Conservation (phyloP, 2,329 filamentous ascomycete species). For the Xylaria sp. region DNA sequence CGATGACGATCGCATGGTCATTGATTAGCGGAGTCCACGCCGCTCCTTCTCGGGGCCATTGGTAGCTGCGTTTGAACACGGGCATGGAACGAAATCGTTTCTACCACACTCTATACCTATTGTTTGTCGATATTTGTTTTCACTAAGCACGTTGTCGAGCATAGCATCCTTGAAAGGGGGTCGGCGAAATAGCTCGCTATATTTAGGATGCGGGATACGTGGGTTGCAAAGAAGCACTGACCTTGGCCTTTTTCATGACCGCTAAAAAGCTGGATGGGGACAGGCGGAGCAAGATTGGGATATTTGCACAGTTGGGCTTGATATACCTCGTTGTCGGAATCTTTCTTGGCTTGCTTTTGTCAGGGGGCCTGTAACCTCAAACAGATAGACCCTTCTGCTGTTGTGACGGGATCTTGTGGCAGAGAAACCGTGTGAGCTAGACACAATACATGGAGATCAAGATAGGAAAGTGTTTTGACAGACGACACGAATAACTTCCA, state of each 20-base stretch:
- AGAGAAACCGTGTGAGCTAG: neutral
- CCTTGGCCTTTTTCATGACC: neutral
- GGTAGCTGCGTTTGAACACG: neutral
- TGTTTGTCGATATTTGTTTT: neutral
- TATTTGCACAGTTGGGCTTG: neutral
- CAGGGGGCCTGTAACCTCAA: neutral
- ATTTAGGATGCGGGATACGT: neutral
- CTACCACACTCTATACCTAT: neutral
- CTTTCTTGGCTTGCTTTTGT: neutral
- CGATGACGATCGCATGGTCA: slow-evolving; percentile 6
- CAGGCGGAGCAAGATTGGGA: neutral
- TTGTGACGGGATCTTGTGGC: neutral
- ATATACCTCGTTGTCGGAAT: neutral
- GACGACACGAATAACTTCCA: too few species aligned
- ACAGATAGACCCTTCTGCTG: too few species aligned
- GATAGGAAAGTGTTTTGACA: too few species aligned
- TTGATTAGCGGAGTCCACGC: neutral
- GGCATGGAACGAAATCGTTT: neutral
- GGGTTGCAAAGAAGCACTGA: neutral
- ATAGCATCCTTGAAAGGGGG: neutral
- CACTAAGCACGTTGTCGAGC: neutral
- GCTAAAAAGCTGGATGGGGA: neutral
- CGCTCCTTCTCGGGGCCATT: neutral
- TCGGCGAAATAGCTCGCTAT: neutral
- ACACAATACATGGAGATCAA: too few species aligned